Evolutionary conservation across 2,329 filamentous ascomycete genomes (phyloP).

Genomic region (Neopestalotiopsis sp.): DNA sequence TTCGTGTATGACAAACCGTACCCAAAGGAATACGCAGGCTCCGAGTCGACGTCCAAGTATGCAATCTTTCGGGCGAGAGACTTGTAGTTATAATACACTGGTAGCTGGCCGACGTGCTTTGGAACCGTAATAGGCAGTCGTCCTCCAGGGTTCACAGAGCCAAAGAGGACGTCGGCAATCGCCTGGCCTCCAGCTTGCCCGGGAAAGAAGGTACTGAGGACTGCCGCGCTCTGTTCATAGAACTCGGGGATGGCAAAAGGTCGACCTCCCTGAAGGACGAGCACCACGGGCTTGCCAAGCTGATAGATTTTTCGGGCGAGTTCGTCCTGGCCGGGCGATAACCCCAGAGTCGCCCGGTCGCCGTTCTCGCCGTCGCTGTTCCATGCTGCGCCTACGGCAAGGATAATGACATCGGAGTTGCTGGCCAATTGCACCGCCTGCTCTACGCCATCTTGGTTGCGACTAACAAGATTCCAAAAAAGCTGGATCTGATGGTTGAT

Average conservation of each 20-base stretch:
- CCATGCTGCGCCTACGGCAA: slow-evolving; percentile 48
- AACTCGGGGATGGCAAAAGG: slow-evolving; percentile 47
- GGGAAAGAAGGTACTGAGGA: slow-evolving; percentile 43
- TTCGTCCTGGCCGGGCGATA: slow-evolving; percentile 41
- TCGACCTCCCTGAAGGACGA: slow-evolving; percentile 46
- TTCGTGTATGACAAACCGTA: slow-evolving; percentile 41
- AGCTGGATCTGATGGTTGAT: slow-evolving; percentile 47
- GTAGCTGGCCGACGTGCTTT: slow-evolving; percentile 39
- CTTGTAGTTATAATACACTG: slow-evolving; percentile 42
- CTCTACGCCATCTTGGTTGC: slow-evolving; percentile 30
- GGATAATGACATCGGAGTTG: slow-evolving; percentile 42
- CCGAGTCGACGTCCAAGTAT: slow-evolving; percentile 37
- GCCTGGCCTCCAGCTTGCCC: slow-evolving; percentile 39
- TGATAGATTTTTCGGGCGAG: slow-evolving; percentile 43
- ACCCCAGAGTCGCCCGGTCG: slow-evolving; percentile 42
- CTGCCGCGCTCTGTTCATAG: slow-evolving; percentile 44
- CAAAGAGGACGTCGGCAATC: slow-evolving; percentile 41
- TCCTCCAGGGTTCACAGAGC: slow-evolving; percentile 37
- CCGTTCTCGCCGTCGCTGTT: slow-evolving; percentile 49
- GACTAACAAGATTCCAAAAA: slow-evolving; percentile 51
- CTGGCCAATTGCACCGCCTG: slow-evolving; percentile 41
- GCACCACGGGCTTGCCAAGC: slow-evolving; percentile 44
- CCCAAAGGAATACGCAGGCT: slow-evolving; percentile 39
- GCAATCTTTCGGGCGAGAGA: slow-evolving; percentile 30
- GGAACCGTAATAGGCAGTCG: slow-evolving; percentile 41